phyloP scores from a whole-genome alignment of 805 yeast genomes.

The Saccharomycodes ludwigii region DNA sequence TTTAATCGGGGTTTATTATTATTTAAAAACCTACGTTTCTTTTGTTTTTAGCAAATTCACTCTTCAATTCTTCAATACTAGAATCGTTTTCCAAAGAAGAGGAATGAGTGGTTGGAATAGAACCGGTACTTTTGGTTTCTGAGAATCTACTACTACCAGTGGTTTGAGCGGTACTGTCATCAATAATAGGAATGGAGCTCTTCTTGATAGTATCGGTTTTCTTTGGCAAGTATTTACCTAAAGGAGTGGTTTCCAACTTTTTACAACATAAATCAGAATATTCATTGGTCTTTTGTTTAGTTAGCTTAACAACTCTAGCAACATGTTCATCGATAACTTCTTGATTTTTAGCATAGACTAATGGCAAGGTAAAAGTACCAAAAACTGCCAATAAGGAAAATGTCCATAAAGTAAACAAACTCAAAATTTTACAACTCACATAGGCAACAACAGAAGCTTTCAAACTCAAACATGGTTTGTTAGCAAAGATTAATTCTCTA shows the following conservation, averaged over 20 bases:
- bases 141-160: no score
- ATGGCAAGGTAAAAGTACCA: constrained; percentile 67
- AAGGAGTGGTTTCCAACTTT: constrained; percentile 45
- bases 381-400: constrained; percentile 35
- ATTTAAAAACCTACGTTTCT: not conserved
- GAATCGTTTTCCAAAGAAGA: constrained; percentile 13
- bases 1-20: constrained; percentile 1
- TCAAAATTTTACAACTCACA: constrained; percentile 57
- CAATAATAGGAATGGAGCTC: no score
- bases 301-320: constrained; percentile 31
- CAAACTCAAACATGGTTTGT: constrained; percentile 59
- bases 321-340: constrained; percentile 61
- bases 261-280: constrained; percentile 35
- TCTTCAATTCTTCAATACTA: constrained; percentile 22
- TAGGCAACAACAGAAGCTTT: constrained; percentile 60
- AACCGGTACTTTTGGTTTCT: constrained; percentile 53
- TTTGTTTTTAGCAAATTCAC: constrained; percentile 22
- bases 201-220: constrained; percentile 13
- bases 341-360: constrained; percentile 60
- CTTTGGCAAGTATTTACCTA: constrained; percentile 24
- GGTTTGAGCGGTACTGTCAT: no score
- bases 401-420: constrained; percentile 62
- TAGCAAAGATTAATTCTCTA: constrained; percentile 52
- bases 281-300: constrained; percentile 37
- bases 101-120: constrained; percentile 37